Conservation (phyloP, 2,329 filamentous ascomycete species). For the Apiospora malaysiana region DNA sequence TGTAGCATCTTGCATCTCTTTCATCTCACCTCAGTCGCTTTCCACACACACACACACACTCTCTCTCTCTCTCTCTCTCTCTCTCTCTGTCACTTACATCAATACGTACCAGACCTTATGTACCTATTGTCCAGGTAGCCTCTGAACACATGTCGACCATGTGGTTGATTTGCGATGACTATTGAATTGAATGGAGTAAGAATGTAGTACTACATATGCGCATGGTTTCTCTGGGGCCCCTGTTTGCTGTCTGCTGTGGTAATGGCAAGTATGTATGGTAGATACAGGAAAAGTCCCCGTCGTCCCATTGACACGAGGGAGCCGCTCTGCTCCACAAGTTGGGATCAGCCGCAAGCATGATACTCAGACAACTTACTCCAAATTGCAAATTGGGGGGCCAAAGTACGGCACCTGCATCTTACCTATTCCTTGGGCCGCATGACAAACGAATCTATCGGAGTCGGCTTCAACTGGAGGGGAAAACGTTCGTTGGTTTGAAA, state of each 20-base stretch:
- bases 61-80: too few species aligned
- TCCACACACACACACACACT: neutral
- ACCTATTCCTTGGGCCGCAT: conserved; percentile 16
- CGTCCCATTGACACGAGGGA: conserved; percentile 4
- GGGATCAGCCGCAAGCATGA: conserved; percentile 17
- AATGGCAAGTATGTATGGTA: too few species aligned
- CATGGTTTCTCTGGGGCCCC: too few species aligned
- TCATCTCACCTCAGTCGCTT: conserved; percentile 1
- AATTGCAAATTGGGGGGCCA: conserved; percentile 10
- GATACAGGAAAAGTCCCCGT: neutral
- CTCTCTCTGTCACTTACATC: too few species aligned
- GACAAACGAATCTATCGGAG: conserved; percentile 10
- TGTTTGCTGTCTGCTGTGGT: neutral
- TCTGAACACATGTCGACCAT: neutral
- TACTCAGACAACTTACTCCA: conserved; percentile 5
- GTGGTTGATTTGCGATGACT: neutral
- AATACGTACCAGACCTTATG: neutral
- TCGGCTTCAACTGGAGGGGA: neutral
- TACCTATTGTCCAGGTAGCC: neutral
- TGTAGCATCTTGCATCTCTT: neutral
- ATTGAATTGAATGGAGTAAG: neutral
- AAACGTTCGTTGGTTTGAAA: conserved; percentile 13
- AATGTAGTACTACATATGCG: too few species aligned
- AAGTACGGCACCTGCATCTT: conserved; percentile 12
- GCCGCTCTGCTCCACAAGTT: conserved; percentile 9